phyloP scores from a whole-genome alignment of 1,284 basidiomycete genomes.

The Cryptococcus deneoformans region DNA sequence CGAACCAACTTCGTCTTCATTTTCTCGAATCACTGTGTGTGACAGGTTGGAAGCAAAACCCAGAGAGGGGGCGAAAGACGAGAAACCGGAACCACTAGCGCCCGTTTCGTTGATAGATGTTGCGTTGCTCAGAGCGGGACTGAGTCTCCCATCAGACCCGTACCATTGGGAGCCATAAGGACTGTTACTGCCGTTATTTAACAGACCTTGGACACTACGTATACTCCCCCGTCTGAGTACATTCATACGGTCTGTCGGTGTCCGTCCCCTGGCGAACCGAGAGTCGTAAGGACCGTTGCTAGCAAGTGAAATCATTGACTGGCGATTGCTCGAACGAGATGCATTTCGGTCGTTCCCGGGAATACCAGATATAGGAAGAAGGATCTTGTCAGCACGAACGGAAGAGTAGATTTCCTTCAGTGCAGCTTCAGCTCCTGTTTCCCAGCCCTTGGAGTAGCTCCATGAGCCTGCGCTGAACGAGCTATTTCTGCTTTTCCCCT shows the following conservation, averaged over 20 bases:
- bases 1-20: slow-evolving; percentile 84
- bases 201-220: slow-evolving; percentile 74
- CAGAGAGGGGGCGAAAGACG: slow-evolving; percentile 64
- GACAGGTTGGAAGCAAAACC: slow-evolving; percentile 95
- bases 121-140: slow-evolving; percentile 82
- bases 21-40: slow-evolving; percentile 92
- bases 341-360: slow-evolving; percentile 39
- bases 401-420: slow-evolving; percentile 94
- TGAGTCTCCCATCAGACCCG: slow-evolving; percentile 70
- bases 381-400: slow-evolving; percentile 84
- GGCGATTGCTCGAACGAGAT: slow-evolving; percentile 36
- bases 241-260: slow-evolving; percentile 54
- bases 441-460: slow-evolving; percentile 58
- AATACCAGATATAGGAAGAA: slow-evolving; percentile 64
- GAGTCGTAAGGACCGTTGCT: slow-evolving; percentile 16
- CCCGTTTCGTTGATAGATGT: slow-evolving; percentile 77
- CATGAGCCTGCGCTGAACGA: slow-evolving; percentile 28
- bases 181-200: slow-evolving; percentile 42
- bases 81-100: slow-evolving; percentile 9
- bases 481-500: slow-evolving; percentile 19
- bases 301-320: slow-evolving; percentile 25
- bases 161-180: slow-evolving; percentile 29
- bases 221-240: slow-evolving; percentile 87
- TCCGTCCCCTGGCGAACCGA: slow-evolving; percentile 20
- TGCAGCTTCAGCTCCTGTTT: slow-evolving; percentile 74